Evolutionary conservation across 352 stramenopile species (phyloP), one percentile per base, ranked within the genome.

Genomic region (Globisporangium barbulae): DNA sequence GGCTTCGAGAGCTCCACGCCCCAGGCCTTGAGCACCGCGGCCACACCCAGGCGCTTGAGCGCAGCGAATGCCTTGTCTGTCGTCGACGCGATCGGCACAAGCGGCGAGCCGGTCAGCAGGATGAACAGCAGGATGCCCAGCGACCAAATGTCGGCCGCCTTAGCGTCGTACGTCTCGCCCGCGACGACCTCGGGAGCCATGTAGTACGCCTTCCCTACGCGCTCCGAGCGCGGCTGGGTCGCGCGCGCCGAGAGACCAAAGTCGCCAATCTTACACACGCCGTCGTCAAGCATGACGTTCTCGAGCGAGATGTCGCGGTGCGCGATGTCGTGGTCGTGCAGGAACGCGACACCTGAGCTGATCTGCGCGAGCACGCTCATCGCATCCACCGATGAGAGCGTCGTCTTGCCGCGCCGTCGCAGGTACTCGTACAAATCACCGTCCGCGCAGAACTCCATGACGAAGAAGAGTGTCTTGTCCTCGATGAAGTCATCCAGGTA

Each of bases 121-220:
- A 88, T 81, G 28, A 76, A 80, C 22, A 89, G 71, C 73, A 89
- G 49, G 41, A 89, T 73, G 19, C 80, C 78, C 2, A 88, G 69
- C 15, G 80, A 89, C 80, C 80, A 89, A 19, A 85, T 76, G 35
- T 89, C 80, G n/a, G 74, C 76, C 30, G 61, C 48, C 31, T 80
- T 52, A 2, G 80, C 69, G 59, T 86, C 67, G 59, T 86, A 85
- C 33, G 45, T 63, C 2, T 61, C 42, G 1, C 70, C 69, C 9
- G 71, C 63, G 33, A 79, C 72, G 8, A 83, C 70, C 63, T 85
- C 76, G 2, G 74, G 76, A 6, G 77, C 77, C 74, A 81, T 85
- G 68, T 83, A 83, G 70, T 80, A 83, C 63, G 75, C 70, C 52
- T 85, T 85, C 47, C 76, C 76, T 22, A 79, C 73, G 39, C 61